Evolutionary conservation across 495 filamentous ascomycete species (phyloP).

Genomic region (Staphylotrichum tortipilum): DNA sequence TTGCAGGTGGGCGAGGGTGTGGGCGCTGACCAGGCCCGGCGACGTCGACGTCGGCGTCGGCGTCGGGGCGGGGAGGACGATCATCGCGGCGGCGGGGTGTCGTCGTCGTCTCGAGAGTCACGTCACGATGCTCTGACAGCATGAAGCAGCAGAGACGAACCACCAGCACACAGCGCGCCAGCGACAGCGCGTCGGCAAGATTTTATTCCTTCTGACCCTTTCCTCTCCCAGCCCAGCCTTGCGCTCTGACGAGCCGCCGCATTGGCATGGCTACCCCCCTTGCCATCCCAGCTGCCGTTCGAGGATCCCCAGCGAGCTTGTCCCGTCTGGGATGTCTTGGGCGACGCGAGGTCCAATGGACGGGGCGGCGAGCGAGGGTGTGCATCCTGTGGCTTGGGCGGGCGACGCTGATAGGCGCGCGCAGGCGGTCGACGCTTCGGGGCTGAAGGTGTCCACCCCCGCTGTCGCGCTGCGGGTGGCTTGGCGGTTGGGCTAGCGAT

Average conservation of each 20-base stretch:
- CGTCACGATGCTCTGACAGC: no score
- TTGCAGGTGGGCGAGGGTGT: slow-evolving; percentile 3
- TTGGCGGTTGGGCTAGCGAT: no score
- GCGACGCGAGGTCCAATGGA: neutral
- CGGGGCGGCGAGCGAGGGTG: neutral
- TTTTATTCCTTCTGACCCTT: neutral
- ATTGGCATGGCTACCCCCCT: neutral
- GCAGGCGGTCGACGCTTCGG: neutral
- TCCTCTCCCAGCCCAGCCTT: neutral
- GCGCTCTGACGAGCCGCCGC: neutral
- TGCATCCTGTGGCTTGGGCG: neutral
- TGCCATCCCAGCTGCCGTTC: no score
- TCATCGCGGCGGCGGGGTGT: slow-evolving; percentile 5
- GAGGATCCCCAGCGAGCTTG: no score
- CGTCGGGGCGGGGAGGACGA: neutral
- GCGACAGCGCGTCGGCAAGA: neutral
- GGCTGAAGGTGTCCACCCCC: neutral
- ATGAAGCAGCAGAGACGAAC: no score
- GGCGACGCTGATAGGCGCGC: neutral
- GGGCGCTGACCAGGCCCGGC: slow-evolving; percentile 5
- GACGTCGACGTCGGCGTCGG: slow-evolving; percentile 11
- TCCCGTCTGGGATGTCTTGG: no score
- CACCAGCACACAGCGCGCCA: no score
- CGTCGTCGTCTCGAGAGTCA: neutral
- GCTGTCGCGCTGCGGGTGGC: neutral